Evolutionary conservation across 129 eudicot genomes (phyloP).

Genomic region (Helianthus tuberosus): DNA sequence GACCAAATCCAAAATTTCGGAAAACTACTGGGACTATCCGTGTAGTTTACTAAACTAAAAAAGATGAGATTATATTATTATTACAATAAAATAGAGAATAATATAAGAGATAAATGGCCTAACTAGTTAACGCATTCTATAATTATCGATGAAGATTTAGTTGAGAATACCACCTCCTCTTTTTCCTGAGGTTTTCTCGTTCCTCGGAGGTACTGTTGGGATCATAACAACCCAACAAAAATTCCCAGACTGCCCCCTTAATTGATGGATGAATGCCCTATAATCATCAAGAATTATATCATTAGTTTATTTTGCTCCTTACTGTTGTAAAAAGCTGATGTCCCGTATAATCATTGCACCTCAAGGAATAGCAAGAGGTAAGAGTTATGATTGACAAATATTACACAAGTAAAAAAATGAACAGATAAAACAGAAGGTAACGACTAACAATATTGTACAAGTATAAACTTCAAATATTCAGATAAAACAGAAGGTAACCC

Average conservation of each 20-base stretch:
- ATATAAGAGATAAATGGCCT: neutral
- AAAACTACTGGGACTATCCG: too few relatives aligned
- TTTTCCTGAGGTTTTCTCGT: slow-evolving; percentile 68
- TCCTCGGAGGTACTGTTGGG: slow-evolving; percentile 77
- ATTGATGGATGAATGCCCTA: slow-evolving; percentile 96
- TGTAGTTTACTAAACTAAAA: neutral
- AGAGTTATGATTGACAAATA: neutral
- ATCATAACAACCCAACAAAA: slow-evolving; percentile 94
- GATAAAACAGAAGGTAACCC: neutral
- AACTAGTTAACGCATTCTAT: neutral
- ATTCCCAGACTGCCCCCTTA: slow-evolving; percentile 95
- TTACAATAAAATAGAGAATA: neutral
- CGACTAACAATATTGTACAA: slow-evolving; percentile 4
- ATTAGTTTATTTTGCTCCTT: slow-evolving; percentile 24
- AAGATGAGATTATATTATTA: neutral
- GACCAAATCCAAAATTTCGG: too few relatives aligned
- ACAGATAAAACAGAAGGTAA: neutral
- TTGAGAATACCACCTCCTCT: slow-evolving; percentile 61
- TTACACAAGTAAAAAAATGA: slow-evolving; percentile 4
- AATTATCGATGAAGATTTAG: neutral
- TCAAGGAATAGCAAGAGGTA: slow-evolving; percentile 16
- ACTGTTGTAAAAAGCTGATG: neutral
- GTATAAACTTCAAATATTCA: neutral
- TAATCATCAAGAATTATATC: slow-evolving; percentile 10
- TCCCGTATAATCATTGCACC: slow-evolving; percentile 2